phyloP scores from a whole-genome alignment of 2,329 filamentous ascomycete genomes.

The Sclerotinia sclerotiorum region DNA sequence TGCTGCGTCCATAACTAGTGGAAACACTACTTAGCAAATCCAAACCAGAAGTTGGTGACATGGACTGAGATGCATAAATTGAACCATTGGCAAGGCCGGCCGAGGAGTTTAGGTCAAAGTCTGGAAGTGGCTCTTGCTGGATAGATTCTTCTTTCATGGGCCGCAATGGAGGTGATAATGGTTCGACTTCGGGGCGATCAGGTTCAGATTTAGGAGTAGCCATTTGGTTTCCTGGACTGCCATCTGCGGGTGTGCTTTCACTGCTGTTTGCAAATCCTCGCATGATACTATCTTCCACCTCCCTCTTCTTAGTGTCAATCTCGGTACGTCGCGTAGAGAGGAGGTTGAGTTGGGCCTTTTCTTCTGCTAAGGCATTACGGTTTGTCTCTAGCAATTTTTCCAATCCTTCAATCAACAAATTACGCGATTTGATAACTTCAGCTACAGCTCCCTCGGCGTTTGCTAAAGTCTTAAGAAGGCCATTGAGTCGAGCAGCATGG shows the following conservation, averaged over 20 bases:
- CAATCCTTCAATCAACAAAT: constrained; percentile 72
- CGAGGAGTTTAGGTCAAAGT: constrained; percentile 43
- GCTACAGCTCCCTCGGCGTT: constrained; percentile 86
- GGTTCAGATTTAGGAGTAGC: constrained; percentile 56
- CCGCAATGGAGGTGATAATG: constrained; percentile 75
- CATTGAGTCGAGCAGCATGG: constrained; percentile 84
- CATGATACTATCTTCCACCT: constrained; percentile 91
- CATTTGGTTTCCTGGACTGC: constrained; percentile 40
- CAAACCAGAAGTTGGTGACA: constrained; percentile 38
- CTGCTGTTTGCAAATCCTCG: constrained; percentile 67
- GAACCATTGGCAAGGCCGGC: constrained; percentile 26
- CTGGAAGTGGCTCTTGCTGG: constrained; percentile 37
- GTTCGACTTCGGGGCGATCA: constrained; percentile 78
- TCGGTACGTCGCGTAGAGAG: constrained; percentile 66
- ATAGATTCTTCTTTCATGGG: constrained; percentile 39
- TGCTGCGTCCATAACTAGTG: constrained; percentile 39
- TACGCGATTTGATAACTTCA: constrained; percentile 83
- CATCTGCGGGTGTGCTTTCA: constrained; percentile 48
- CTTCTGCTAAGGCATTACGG: constrained; percentile 64
- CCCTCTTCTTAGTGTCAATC: constrained; percentile 79
- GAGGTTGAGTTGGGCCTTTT: constrained; percentile 65
- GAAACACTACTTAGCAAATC: constrained; percentile 44
- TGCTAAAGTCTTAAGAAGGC: constrained; percentile 84
- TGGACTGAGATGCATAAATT: constrained; percentile 25
- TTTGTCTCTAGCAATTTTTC: constrained; percentile 80